Conservation (phyloP, 2,329 filamentous ascomycete species). For the Colletotrichum eleusines region DNA sequence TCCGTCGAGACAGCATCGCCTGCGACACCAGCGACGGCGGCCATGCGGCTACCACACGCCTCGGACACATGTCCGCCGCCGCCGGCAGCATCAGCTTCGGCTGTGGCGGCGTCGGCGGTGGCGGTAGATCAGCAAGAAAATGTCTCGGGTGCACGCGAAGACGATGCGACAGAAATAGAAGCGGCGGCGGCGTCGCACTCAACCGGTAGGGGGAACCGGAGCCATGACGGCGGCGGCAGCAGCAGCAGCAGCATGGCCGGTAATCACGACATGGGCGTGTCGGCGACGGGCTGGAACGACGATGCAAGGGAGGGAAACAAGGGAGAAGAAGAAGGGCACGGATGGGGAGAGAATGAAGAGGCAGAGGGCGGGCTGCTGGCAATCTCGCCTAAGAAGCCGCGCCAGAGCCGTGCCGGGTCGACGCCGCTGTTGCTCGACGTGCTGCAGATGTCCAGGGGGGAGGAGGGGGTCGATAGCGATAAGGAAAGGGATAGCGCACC, state of each 20-base stretch:
- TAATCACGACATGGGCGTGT: neutral
- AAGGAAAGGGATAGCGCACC: conserved; percentile 27
- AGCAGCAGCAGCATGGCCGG: neutral
- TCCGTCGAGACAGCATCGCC: neutral
- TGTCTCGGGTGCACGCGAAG: conserved; percentile 39
- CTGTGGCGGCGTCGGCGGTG: conserved; percentile 1
- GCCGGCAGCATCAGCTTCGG: neutral
- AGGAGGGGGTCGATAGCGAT: neutral
- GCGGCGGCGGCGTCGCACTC: conserved; percentile 4
- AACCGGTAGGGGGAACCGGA: neutral
- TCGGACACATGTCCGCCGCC: neutral
- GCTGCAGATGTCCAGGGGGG: conserved; percentile 23
- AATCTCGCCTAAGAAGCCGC: conserved; percentile 34
- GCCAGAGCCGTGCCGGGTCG: conserved; percentile 40
- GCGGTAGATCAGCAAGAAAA: conserved; percentile 15
- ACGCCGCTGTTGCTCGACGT: conserved; percentile 41
- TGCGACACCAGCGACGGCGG: neutral
- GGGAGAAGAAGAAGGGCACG: neutral
- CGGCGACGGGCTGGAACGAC: neutral
- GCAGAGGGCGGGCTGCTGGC: neutral
- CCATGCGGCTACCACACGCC: conserved; percentile 20
- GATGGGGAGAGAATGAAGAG: too few species aligned
- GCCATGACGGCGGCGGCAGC: neutral
- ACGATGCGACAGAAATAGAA: conserved; percentile 2
- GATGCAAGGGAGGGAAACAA: neutral